These are phyloP conservation scores for Colletotrichum gloeosporioides DNA, from an alignment of 2,329 filamentous ascomycete genomes.

Conservation along the genomic window DNA sequence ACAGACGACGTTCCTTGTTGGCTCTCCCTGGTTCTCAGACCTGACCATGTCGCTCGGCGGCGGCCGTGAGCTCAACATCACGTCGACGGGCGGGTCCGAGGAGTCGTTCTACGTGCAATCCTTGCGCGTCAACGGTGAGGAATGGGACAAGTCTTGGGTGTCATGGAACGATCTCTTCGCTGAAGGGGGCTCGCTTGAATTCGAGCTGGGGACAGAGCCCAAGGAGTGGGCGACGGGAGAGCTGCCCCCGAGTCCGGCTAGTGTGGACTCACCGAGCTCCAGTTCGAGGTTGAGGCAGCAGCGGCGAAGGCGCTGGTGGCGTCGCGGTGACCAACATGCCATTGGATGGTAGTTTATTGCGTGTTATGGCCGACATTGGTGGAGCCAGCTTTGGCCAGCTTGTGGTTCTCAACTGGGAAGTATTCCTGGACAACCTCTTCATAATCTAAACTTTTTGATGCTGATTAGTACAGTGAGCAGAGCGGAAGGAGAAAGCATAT, in stretches of 20 bases:
- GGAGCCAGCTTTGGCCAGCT: neutral
- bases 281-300: neutral
- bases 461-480: neutral
- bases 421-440: neutral
- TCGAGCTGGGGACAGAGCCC: slow-evolving; percentile 61
- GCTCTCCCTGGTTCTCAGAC: slow-evolving; percentile 66
- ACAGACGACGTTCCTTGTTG: slow-evolving; percentile 71
- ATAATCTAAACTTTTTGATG: neutral
- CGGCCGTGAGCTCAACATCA: slow-evolving; percentile 60
- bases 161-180: slow-evolving; percentile 71
- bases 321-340: neutral
- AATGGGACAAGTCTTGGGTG: slow-evolving; percentile 70
- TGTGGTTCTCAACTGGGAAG: neutral
- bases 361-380: neutral
- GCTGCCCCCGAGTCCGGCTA: slow-evolving; percentile 66
- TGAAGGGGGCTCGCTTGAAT: slow-evolving; percentile 66
- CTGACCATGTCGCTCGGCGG: slow-evolving; percentile 64
- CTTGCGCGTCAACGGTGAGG: slow-evolving; percentile 66
- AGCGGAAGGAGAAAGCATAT: too few relatives aligned
- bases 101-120: slow-evolving; percentile 68
- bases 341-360: neutral
- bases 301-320: neutral
- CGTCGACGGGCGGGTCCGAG: slow-evolving; percentile 53
- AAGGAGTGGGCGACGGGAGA: slow-evolving; percentile 63
- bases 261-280: slow-evolving; percentile 4